These are phyloP conservation scores for Cucumis variabilis DNA, from an alignment of 331 rosid species.

Conservation along the genomic window DNA sequence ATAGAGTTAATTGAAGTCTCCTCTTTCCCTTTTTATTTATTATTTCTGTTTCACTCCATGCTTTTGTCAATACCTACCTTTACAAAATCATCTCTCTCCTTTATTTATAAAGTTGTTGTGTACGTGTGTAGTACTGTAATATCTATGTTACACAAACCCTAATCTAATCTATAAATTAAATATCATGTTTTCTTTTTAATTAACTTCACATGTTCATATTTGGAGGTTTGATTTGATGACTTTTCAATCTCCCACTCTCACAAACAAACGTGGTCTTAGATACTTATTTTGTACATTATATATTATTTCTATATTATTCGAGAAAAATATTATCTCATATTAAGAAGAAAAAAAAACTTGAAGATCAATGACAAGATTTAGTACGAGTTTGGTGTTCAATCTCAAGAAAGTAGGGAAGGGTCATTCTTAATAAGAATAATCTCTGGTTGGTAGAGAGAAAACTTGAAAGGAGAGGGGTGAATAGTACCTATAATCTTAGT, in stretches of 20 bases:
- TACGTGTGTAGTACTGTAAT: no score
- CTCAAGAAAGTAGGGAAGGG: neutral
- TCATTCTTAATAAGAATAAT: neutral
- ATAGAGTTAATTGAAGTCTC: neutral
- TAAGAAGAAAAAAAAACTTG: no score
- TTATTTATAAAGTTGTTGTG: neutral
- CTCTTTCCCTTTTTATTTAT: neutral
- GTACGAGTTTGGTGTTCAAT: neutral
- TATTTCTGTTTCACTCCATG: neutral
- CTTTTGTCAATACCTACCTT: neutral
- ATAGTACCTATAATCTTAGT: neutral
- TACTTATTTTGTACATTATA: no score
- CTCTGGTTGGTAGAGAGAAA: neutral
- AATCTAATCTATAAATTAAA: no score
- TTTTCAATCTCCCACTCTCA: no score
- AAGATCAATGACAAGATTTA: no score
- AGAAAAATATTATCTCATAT: no score
- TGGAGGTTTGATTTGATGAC: no score
- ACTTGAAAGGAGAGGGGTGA: neutral
- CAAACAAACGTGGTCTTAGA: no score
- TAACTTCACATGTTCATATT: neutral
- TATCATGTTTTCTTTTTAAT: no score
- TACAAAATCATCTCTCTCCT: neutral
- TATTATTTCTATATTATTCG: no score
- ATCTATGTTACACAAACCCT: neutral